Percentiles rank a stretch among this genome's conserved stretches.
phyloP scores from a whole-genome alignment of 805 yeast species.

The Yarrowia divulgata region DNA sequence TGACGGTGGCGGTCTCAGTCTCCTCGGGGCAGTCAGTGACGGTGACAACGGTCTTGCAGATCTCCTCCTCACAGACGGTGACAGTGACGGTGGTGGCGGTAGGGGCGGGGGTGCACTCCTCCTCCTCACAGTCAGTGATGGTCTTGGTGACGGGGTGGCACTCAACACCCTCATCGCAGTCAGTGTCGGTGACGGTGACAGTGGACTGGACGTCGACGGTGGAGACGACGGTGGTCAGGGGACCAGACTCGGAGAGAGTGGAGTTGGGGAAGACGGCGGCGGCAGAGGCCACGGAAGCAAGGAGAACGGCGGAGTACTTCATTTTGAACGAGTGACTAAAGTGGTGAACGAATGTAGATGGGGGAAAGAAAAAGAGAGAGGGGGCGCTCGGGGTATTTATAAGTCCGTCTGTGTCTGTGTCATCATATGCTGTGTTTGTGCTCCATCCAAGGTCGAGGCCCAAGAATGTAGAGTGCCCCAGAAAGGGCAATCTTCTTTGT shows the following conservation, averaged over 20 bases:
- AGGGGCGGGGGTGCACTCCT: slow-evolving; percentile 25
- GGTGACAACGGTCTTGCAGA: slow-evolving; percentile 39
- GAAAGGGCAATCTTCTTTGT: slow-evolving; percentile 1
- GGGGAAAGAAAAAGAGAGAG: not conserved
- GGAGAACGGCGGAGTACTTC: slow-evolving; percentile 35
- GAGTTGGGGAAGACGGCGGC: slow-evolving; percentile 33
- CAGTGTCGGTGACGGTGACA: slow-evolving; percentile 30
- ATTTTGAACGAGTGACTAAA: slow-evolving; percentile 27
- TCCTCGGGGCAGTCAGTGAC: slow-evolving; percentile 34
- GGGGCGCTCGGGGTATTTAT: slow-evolving; percentile 9
- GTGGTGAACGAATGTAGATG: slow-evolving; percentile 26
- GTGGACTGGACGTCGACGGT: slow-evolving; percentile 29
- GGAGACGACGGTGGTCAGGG: slow-evolving; percentile 34
- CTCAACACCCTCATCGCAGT: slow-evolving; percentile 30
- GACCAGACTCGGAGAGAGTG: slow-evolving; percentile 21
- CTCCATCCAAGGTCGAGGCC: not conserved
- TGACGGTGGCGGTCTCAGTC: slow-evolving; percentile 38
- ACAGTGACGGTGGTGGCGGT: slow-evolving; percentile 33
- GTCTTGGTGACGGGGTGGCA: slow-evolving; percentile 35
- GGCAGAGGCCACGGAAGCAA: slow-evolving; percentile 38
- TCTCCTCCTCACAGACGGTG: slow-evolving; percentile 34
- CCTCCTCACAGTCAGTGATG: slow-evolving; percentile 35
- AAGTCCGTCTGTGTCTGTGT: not conserved
- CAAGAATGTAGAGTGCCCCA: slow-evolving; percentile 26
- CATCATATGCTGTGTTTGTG: not conserved